Conservation (phyloP, 768 basidiomycete species). For the Hypsizygus marmoreus region DNA sequence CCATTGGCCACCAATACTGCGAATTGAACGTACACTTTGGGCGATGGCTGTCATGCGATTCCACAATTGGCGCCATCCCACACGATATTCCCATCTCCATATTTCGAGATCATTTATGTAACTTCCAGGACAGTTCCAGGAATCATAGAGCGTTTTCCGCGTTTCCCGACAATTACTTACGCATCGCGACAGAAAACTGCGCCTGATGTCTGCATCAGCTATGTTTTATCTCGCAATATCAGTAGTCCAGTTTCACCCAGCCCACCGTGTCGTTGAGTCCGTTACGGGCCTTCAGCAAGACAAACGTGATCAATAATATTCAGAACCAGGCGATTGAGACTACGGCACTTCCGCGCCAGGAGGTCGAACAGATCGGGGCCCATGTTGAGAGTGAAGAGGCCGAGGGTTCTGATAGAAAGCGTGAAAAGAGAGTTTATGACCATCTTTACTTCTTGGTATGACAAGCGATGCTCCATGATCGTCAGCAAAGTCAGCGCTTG, state of each 20-base stretch:
- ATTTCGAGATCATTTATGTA: conserved; percentile 24
- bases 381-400: conserved; percentile 22
- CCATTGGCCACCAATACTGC: too few relatives aligned
- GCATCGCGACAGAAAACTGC: background rate
- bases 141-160: conserved; percentile 7
- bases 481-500: conserved; percentile 21
- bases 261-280: conserved; percentile 16
- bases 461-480: conserved; percentile 20
- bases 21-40: conserved; percentile 1
- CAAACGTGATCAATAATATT: conserved; percentile 20
- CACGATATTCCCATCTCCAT: conserved; percentile 24
- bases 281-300: conserved; percentile 13
- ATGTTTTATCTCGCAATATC: too few relatives aligned
- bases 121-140: too few relatives aligned
- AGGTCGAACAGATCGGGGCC: conserved; percentile 24
- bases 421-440: conserved; percentile 18
- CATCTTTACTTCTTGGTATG: conserved; percentile 17
- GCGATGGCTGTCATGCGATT: conserved; percentile 26
- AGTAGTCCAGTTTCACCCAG: background rate
- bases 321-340: conserved; percentile 20
- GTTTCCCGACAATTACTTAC: conserved; percentile 16
- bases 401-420: conserved; percentile 20
- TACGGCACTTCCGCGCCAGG: conserved; percentile 22
- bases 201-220: background rate
- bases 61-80: conserved; percentile 21